These are phyloP conservation scores for Naganishia kalamii DNA, from an alignment of 768 basidiomycete species.

Conservation along the genomic window DNA sequence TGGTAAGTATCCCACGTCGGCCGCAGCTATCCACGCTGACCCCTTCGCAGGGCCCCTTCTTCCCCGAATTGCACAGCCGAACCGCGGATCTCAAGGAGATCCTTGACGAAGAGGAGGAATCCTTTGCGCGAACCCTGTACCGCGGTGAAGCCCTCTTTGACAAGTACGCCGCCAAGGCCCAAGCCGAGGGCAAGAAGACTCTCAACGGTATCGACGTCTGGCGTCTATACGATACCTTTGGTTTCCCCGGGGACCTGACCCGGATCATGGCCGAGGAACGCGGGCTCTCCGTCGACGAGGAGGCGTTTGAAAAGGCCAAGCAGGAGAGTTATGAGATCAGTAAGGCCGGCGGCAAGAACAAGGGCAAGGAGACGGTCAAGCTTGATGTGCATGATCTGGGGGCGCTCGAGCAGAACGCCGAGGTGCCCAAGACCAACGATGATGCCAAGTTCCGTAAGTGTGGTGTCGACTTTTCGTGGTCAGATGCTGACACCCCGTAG, in stretches of 20 bases:
- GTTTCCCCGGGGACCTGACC: constrained; percentile 94
- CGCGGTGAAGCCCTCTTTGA: constrained; percentile 95
- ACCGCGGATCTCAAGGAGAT: constrained; percentile 83
- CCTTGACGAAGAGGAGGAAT: constrained; percentile 93
- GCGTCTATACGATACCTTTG: constrained; percentile 95
- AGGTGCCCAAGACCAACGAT: constrained; percentile 87
- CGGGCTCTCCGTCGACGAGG: constrained; percentile 72
- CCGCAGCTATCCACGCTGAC: neutral
- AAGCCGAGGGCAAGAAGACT: constrained; percentile 57
- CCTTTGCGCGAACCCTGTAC: constrained; percentile 93
- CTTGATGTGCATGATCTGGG: constrained; percentile 94
- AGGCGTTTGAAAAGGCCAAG: constrained; percentile 83
- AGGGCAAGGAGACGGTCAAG: constrained; percentile 60
- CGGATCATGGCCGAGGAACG: constrained; percentile 95
- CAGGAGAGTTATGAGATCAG: constrained; percentile 82
- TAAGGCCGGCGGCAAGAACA: constrained; percentile 64
- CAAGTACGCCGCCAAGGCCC: constrained; percentile 67
- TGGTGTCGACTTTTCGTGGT: neutral
- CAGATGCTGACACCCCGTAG: constrained; percentile 47
- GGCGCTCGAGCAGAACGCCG: constrained; percentile 66
- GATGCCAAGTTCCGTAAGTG: constrained; percentile 77
- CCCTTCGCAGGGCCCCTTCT: constrained; percentile 49
- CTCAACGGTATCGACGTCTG: constrained; percentile 90
- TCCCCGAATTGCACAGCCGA: constrained; percentile 86
- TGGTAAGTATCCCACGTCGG: neutral